phyloP scores from a whole-genome alignment of 768 basidiomycete species.

The Russula sp. region DNA sequence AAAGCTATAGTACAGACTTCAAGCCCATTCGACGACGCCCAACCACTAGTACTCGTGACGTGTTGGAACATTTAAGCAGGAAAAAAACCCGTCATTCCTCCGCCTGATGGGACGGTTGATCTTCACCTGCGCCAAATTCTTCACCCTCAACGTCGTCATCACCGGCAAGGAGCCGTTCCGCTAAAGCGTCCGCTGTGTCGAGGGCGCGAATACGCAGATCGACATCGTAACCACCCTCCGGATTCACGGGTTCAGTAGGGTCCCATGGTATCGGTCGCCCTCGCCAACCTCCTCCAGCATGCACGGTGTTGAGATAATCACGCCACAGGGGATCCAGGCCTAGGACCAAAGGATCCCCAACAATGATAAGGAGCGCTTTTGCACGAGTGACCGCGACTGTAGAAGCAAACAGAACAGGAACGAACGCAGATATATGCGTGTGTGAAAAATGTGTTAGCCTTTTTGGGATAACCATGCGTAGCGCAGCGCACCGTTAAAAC shows the following conservation, averaged over 20 bases:
- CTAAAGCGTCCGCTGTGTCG: slow-evolving; percentile 3
- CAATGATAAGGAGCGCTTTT: slow-evolving; percentile 54
- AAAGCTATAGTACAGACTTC: no score
- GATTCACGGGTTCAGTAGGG: slow-evolving; percentile 30
- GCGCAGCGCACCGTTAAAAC: slow-evolving; percentile 34
- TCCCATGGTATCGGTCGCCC: slow-evolving; percentile 54
- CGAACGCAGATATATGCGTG: not conserved
- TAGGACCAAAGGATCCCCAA: slow-evolving; percentile 58
- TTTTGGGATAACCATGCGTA: not conserved
- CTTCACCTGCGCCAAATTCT: slow-evolving; percentile 3
- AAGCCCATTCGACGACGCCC: no score
- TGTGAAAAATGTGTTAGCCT: not conserved
- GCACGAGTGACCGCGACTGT: slow-evolving; percentile 62
- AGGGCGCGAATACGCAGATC: slow-evolving; percentile 8
- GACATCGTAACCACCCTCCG: slow-evolving; percentile 16
- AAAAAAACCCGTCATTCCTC: slow-evolving; percentile 10
- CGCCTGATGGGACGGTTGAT: slow-evolving; percentile 7
- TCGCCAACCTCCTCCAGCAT: slow-evolving; percentile 52
- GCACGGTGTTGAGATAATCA: slow-evolving; percentile 56
- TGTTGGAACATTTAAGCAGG: no score
- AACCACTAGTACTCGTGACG: no score
- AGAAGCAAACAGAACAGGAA: not conserved
- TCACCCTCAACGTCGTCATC: not conserved
- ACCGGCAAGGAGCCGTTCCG: slow-evolving; percentile 9
- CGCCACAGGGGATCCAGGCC: slow-evolving; percentile 64